A percentile compares a stretch with the other conserved stretches of the same genome.
Conservation (phyloP, 768 basidiomycete species). For the Podaxis mareebaensis region DNA sequence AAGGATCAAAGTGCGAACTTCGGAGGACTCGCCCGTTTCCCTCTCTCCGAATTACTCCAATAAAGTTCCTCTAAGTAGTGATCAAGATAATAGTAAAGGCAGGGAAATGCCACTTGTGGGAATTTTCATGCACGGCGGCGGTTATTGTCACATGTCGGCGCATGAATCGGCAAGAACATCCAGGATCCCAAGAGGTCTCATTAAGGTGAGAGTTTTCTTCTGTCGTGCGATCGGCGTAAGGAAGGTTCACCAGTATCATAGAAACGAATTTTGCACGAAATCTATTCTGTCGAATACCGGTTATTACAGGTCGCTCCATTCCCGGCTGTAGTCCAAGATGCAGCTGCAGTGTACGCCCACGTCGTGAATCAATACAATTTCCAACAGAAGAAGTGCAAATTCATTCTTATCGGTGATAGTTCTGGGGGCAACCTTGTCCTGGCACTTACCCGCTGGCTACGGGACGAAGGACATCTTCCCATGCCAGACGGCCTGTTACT, state of each 20-base stretch:
- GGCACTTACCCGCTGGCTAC: constrained; percentile 52
- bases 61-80: constrained; percentile 19
- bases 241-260: constrained; percentile 13
- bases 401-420: constrained; percentile 54
- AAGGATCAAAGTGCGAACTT: constrained; percentile 10
- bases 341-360: constrained; percentile 51
- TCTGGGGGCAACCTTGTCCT: constrained; percentile 56
- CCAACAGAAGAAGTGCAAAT: constrained; percentile 29
- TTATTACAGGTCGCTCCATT: constrained; percentile 53
- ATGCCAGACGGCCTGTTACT: constrained; percentile 47
- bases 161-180: constrained; percentile 50
- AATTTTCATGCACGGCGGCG: constrained; percentile 56
- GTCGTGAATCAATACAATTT: constrained; percentile 35
- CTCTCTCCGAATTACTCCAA: background rate
- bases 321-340: constrained; percentile 55
- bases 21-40: background rate
- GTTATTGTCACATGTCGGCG: constrained; percentile 59
- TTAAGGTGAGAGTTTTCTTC: constrained; percentile 33
- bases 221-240: background rate
- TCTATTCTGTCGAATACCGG: constrained; percentile 52
- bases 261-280: constrained; percentile 34
- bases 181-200: constrained; percentile 46
- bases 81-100: constrained; percentile 7
- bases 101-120: constrained; percentile 39
- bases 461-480: constrained; percentile 47